phyloP scores from a whole-genome alignment of 805 yeast genomes.

The Lachancea sp. region DNA sequence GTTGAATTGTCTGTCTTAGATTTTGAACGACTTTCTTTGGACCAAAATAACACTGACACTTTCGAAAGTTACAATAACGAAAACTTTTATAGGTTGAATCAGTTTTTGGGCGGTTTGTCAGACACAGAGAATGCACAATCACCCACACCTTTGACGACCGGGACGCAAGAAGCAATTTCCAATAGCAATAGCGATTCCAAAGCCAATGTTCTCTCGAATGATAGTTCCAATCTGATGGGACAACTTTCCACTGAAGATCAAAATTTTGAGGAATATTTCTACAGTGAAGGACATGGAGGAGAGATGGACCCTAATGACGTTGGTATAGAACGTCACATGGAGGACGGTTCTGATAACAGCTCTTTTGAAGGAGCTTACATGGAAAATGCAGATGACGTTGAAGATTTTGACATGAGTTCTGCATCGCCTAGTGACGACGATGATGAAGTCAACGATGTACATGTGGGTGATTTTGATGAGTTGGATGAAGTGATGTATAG shows the following conservation, averaged over 20 bases:
- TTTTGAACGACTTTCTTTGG: constrained; percentile 4
- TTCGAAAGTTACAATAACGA: constrained; percentile 20
- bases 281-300: constrained; percentile 4
- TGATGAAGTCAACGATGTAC: constrained; percentile 24
- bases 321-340: background rate
- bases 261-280: constrained; percentile 11
- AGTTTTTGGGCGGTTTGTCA: background rate
- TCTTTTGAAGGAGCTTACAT: background rate
- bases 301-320: background rate
- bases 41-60: constrained; percentile 11
- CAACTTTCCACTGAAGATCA: constrained; percentile 6
- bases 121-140: background rate
- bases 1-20: constrained; percentile 8
- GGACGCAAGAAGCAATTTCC: background rate
- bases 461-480: constrained; percentile 27
- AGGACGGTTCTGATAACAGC: background rate
- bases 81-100: constrained; percentile 14
- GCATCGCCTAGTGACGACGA: constrained; percentile 11
- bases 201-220: background rate
- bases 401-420: constrained; percentile 8
- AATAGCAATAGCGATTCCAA: background rate
- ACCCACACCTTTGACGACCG: background rate
- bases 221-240: constrained; percentile 4
- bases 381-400: constrained; percentile 7
- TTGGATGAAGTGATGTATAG: constrained; percentile 29